Conservation (phyloP, 352 stramenopile genomes). For the Chrysophaeum taylorii region DNA sequence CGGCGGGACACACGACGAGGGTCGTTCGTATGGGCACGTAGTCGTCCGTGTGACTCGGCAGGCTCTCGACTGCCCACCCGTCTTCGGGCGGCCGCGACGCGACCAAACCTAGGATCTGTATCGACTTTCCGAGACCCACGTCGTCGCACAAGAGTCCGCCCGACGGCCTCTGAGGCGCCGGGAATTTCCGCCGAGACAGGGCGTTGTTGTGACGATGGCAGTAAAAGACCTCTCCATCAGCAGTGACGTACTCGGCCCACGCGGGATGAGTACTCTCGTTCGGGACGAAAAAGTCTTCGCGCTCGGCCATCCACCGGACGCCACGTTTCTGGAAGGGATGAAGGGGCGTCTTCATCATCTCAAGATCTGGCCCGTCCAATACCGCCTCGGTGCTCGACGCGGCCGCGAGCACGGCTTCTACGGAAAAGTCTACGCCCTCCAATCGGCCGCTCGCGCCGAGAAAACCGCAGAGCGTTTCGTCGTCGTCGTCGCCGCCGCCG, state of each 20-base stretch:
- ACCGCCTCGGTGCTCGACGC: too few species aligned
- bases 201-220: background rate
- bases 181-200: background rate
- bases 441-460: background rate
- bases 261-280: background rate
- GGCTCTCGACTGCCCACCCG: background rate
- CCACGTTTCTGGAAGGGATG: background rate
- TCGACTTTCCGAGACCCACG: constrained; percentile 5
- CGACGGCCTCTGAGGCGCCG: background rate
- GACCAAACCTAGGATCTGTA: background rate
- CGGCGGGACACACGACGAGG: background rate
- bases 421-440: too few species aligned
- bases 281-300: background rate
- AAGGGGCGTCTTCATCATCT: background rate
- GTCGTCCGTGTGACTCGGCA: background rate
- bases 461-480: background rate
- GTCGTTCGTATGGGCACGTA: background rate
- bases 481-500: too few species aligned
- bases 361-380: too few species aligned
- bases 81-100: background rate
- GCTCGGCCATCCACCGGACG: background rate
- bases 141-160: background rate
- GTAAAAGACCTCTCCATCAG: background rate
- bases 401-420: too few species aligned
- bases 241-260: background rate